A percentile compares a stretch with the other conserved stretches of the same genome.
phyloP scores from a whole-genome alignment of 352 stramenopile genomes.

The Globisporangium splendens region DNA sequence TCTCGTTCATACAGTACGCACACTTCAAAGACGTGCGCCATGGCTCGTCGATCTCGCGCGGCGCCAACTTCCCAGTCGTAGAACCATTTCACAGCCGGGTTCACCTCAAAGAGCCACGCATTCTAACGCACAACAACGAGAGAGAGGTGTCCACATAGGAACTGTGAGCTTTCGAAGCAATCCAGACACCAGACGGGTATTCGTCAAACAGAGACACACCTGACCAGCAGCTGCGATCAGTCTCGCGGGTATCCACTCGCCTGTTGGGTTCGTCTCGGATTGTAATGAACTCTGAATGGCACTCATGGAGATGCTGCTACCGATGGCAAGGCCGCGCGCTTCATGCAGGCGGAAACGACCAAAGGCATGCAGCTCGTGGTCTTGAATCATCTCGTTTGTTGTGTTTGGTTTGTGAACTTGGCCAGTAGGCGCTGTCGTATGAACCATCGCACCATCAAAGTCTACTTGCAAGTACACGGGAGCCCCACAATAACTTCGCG shows the following conservation, averaged over 20 bases:
- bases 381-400: not conserved
- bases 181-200: too few species aligned
- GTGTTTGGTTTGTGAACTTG: not conserved
- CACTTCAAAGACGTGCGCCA: conserved; percentile 8
- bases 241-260: conserved; percentile 1
- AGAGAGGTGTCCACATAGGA: not conserved
- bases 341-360: conserved; percentile 4
- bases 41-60: conserved; percentile 4
- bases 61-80: conserved; percentile 9
- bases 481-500: not conserved
- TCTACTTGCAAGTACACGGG: conserved; percentile 2
- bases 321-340: not conserved
- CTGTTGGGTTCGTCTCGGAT: not conserved
- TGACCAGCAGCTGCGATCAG: conserved; percentile 4
- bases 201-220: not conserved
- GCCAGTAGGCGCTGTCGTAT: not conserved
- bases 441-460: not conserved
- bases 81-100: conserved; percentile 3
- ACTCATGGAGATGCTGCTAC: not conserved
- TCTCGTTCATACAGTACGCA: conserved; percentile 2
- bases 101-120: conserved; percentile 9
- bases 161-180: too few species aligned
- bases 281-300: not conserved
- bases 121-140: not conserved
- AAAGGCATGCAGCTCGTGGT: not conserved